Evolutionary conservation across 805 yeast species (phyloP).

Genomic region (Candida andamanensis): DNA sequence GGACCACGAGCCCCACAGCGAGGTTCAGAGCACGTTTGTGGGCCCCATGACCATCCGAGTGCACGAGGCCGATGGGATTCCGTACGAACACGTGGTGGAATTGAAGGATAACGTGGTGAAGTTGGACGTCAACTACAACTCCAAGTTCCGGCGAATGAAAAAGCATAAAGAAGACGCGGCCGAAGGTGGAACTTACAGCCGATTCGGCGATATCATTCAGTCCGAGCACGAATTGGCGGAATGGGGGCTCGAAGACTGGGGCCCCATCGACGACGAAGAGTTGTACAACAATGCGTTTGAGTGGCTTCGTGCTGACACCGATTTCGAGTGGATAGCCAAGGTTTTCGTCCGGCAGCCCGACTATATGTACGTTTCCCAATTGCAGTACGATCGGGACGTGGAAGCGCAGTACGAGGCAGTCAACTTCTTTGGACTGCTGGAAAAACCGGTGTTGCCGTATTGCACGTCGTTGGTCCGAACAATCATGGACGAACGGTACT

Average conservation of each 20-base stretch:
- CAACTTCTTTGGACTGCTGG: slow-evolving; percentile 57
- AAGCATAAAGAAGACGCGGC: slow-evolving; percentile 45
- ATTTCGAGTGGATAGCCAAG: slow-evolving; percentile 92
- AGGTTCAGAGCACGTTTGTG: slow-evolving; percentile 52
- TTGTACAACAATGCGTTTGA: slow-evolving; percentile 85
- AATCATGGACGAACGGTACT: slow-evolving; percentile 76
- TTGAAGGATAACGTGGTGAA: slow-evolving; percentile 80
- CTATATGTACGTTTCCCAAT: slow-evolving; percentile 89
- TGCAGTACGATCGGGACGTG: slow-evolving; percentile 92
- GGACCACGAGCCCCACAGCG: slow-evolving; percentile 37
- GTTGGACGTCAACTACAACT: slow-evolving; percentile 90
- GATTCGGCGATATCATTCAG: slow-evolving; percentile 73
- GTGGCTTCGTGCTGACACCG: slow-evolving; percentile 97
- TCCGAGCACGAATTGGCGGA: slow-evolving; percentile 52
- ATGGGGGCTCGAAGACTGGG: slow-evolving; percentile 75
- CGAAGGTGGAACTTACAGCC: slow-evolving; percentile 36
- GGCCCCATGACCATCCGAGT: slow-evolving; percentile 97
- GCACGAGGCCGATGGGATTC: slow-evolving; percentile 98
- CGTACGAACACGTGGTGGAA: slow-evolving; percentile 95
- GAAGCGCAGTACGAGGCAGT: slow-evolving; percentile 91
- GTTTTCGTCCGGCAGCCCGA: slow-evolving; percentile 83
- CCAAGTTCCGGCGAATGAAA: slow-evolving; percentile 81
- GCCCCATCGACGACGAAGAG: slow-evolving; percentile 61
- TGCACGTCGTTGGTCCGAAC: slow-evolving; percentile 79
- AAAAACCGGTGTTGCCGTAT: slow-evolving; percentile 56